Percentiles rank a stretch among this genome's conserved stretches.
Conservation (phyloP, 139 green algal species). For the Chlamydomonas incerta region DNA sequence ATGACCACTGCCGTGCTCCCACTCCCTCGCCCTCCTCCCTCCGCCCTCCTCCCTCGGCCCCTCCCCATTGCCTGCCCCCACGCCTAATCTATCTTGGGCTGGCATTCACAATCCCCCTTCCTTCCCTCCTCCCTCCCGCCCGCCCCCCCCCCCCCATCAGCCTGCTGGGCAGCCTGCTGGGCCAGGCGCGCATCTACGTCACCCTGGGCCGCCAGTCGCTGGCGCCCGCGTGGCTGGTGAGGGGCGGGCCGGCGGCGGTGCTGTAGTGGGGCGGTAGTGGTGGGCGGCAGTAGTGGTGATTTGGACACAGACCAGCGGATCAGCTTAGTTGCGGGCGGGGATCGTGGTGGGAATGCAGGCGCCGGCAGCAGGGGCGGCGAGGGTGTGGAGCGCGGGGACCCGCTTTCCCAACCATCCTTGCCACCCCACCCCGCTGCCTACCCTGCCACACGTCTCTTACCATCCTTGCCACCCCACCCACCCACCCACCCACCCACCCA, state of each 20-base stretch:
- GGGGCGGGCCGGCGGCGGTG: background rate
- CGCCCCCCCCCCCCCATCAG: slow-evolving; percentile 52
- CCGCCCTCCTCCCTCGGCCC: background rate
- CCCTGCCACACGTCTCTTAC: too few relatives aligned
- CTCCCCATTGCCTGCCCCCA: too few relatives aligned
- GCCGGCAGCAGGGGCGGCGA: too few relatives aligned
- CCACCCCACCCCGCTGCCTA: too few relatives aligned
- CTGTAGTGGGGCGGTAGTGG: background rate
- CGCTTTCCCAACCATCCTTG: too few relatives aligned
- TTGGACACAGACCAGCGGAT: too few relatives aligned
- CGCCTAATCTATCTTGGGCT: too few relatives aligned
- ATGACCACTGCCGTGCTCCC: too few relatives aligned
- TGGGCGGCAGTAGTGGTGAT: background rate
- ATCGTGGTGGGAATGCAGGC: too few relatives aligned
- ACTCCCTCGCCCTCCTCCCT: background rate
- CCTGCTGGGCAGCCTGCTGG: slow-evolving; percentile 78
- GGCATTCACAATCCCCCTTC: background rate
- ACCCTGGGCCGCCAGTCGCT: slow-evolving; percentile 83
- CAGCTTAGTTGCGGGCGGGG: too few relatives aligned
- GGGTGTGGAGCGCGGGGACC: too few relatives aligned
- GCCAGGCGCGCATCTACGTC: slow-evolving; percentile 84
- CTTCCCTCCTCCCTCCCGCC: background rate
- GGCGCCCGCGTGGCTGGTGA: slow-evolving; percentile 75
- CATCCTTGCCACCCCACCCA: too few relatives aligned
- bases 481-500: background rate